Percentiles rank a stretch among this genome's conserved stretches.
phyloP scores from a whole-genome alignment of 192 early-diverging fungal species.

The Glomus cerebriforme region DNA sequence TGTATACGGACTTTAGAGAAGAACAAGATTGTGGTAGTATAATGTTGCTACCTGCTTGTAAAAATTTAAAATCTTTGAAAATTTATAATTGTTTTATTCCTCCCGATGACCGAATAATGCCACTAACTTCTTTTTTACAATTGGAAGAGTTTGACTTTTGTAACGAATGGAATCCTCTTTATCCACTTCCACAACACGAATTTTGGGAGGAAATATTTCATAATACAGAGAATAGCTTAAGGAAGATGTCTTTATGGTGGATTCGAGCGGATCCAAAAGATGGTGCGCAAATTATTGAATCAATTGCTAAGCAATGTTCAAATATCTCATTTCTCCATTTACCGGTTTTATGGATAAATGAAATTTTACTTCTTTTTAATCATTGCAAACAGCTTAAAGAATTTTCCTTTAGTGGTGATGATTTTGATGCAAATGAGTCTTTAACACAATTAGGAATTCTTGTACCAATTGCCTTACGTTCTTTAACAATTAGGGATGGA shows the following conservation, averaged over 20 bases:
- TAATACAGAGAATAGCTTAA: not conserved
- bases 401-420: not conserved
- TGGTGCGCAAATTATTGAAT: conserved; percentile 5
- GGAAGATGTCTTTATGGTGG: not conserved
- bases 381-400: not conserved
- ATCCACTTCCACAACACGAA: not conserved
- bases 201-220: not conserved
- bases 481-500: not conserved
- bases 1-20: not conserved
- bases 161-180: conserved; percentile 6
- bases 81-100: not conserved
- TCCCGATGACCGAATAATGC: not conserved
- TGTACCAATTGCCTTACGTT: not conserved
- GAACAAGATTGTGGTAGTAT: not conserved
- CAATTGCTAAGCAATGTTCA: not conserved
- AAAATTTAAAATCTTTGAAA: not conserved
- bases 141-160: conserved; percentile 6
- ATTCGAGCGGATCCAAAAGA: conserved; percentile 5
- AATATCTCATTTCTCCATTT: not conserved
- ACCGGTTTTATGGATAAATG: not conserved
- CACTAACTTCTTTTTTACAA: not conserved
- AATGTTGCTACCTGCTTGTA: not conserved
- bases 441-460: not conserved
- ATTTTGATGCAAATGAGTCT: conserved; percentile 1
- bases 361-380: not conserved